These are phyloP conservation scores for Trichocladium uniseriatum DNA, from an alignment of 495 filamentous ascomycete genomes.

Conservation along the genomic window DNA sequence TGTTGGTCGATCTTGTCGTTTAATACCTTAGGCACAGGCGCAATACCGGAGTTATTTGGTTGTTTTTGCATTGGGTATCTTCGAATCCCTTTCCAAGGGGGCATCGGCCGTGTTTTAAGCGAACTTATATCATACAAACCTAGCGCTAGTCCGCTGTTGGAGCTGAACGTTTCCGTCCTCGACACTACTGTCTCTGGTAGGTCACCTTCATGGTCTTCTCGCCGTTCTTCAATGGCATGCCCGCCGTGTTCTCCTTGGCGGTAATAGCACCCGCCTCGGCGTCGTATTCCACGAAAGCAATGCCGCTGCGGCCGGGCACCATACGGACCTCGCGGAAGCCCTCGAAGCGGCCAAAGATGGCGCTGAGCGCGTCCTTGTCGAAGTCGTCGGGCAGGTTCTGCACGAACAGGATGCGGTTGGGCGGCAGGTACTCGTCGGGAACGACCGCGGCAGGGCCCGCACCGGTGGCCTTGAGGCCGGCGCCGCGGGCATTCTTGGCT, in stretches of 20 bases:
- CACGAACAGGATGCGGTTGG: conserved; percentile 96
- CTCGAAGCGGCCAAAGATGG: conserved; percentile 81
- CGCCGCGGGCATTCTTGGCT: conserved; percentile 62
- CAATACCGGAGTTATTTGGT: conserved; percentile 13
- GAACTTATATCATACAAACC: not conserved
- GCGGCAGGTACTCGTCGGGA: conserved; percentile 93
- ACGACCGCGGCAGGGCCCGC: conserved; percentile 63
- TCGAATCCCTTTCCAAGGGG: not conserved
- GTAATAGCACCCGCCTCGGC: conserved; percentile 79
- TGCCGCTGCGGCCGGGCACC: conserved; percentile 77
- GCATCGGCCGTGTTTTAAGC: too few species aligned
- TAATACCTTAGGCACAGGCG: conserved; percentile 17
- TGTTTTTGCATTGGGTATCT: conserved; percentile 18
- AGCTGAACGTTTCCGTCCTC: too few species aligned
- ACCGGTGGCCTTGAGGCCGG: conserved; percentile 72
- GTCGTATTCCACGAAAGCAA: conserved; percentile 97
- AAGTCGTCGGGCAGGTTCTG: conserved; percentile 86
- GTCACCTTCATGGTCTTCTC: conserved; percentile 66
- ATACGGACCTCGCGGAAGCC: conserved; percentile 88
- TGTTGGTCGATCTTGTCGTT: not conserved
- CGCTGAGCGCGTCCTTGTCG: conserved; percentile 65
- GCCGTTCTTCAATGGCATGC: conserved; percentile 72
- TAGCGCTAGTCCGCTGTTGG: too few species aligned
- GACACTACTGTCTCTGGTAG: conserved; percentile 75
- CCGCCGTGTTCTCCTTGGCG: conserved; percentile 89